Evolutionary conservation across 345 rosid species (phyloP).

Genomic region (Lepidium sativum): DNA sequence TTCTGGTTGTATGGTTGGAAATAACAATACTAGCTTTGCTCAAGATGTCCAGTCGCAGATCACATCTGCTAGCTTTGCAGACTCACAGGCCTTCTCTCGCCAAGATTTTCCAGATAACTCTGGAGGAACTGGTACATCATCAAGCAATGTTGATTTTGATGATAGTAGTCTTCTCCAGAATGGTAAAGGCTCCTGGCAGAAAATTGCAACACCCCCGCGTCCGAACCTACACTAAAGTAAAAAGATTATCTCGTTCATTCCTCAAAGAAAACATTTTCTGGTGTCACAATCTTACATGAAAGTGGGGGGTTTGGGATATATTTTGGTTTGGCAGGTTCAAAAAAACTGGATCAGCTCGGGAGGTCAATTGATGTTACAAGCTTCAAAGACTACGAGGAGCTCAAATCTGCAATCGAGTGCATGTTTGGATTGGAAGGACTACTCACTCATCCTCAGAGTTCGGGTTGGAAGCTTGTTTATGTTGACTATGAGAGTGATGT

Average conservation of each 20-base stretch:
- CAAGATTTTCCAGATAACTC: conserved; percentile 78
- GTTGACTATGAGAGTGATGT: conserved; percentile 96
- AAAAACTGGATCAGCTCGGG: conserved; percentile 95
- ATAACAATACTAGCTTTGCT: conserved; percentile 41
- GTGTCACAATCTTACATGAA: not conserved
- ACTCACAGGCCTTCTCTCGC: too few species aligned
- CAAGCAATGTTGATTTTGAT: conserved; percentile 84
- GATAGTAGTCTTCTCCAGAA: conserved; percentile 59
- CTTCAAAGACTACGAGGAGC: conserved; percentile 76
- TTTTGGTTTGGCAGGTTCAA: conserved; percentile 58
- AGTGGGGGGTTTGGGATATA: too few species aligned
- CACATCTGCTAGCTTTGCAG: too few species aligned
- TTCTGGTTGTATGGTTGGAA: conserved; percentile 59
- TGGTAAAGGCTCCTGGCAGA: conserved; percentile 59
- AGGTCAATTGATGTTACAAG: conserved; percentile 89
- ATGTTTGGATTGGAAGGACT: conserved; percentile 95
- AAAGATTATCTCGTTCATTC: not conserved
- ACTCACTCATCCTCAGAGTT: conserved; percentile 66
- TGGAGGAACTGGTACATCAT: conserved; percentile 70
- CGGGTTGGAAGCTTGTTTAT: conserved; percentile 91
- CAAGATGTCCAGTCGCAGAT: conserved; percentile 99
- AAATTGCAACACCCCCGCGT: conserved; percentile 58
- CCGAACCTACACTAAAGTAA: conserved; percentile 92
- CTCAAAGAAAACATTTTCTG: not conserved
- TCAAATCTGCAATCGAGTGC: conserved; percentile 73